Evolutionary conservation across 108 stramenopile species (phyloP), one percentile per base, ranked within the genome.

Genomic region (Bacterosira constricta): DNA sequence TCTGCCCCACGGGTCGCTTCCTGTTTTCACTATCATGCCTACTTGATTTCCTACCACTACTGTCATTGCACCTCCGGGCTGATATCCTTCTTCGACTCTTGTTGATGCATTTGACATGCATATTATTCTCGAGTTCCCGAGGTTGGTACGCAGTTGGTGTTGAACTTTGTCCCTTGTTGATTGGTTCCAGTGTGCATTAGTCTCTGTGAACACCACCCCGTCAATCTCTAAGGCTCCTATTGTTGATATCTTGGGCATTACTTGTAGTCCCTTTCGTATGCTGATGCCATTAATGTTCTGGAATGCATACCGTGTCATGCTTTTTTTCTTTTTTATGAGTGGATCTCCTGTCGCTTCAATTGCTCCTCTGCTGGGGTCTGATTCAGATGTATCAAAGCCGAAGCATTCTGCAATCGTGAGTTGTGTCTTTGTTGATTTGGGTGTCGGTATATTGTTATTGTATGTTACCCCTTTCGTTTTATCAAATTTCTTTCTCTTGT

Each of bases 261-360:
- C 17, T 17, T 37, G 11, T 17, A 37, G 8, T 4, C 13, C 4
- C 2, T 35, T 3, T 36, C 11, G 34, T 11, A 58, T 3, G 9
- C 56, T 58, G 20, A 58, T 34, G 11, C 56, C 56, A 36, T 58
- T 58, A 20, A 31, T 27, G 17, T 58, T 37, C 17, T 58, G 56
- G 6, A 58, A 36, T 6, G 56, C 56, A 6, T 17, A 23, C 27
- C 53, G 53, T 29, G 37, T 7, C 4, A 34, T 36, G 11, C 35
- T 31, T 2, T 34, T 17, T 17, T 6, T 20, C 37, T 58, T 58
- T 18, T 7, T 35, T 58, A n/a, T 7, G 9, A 58, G 21, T 12
- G 29, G 20, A 58, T 58, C 56, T 10, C 56, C 56, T n/a, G 56
- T 17, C 37, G 56, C 6, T 50, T n/a, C n/a, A n/a, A n/a, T n/a